Conservation (phyloP, 768 basidiomycete species). For the Rhizopogon sp. region DNA sequence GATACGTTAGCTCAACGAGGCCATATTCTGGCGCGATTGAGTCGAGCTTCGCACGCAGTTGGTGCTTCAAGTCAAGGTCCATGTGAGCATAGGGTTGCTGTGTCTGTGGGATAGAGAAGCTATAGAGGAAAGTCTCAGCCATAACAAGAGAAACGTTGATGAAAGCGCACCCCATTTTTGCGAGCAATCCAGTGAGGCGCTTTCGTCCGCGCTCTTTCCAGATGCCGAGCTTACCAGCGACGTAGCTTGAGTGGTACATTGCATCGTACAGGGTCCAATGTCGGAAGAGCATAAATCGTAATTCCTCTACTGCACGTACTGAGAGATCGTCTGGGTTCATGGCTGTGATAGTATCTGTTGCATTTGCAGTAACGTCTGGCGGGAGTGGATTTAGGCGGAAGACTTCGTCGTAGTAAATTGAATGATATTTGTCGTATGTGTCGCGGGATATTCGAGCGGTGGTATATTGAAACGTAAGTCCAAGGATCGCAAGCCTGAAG, state of each 20-base stretch:
- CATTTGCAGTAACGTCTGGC: constrained; percentile 29
- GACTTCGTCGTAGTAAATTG: constrained; percentile 86
- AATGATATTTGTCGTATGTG: constrained; percentile 77
- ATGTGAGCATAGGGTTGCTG: constrained; percentile 94
- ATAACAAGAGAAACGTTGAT: neutral
- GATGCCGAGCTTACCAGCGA: constrained; percentile 90
- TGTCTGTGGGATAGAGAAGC: constrained; percentile 91
- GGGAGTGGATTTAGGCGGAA: constrained; percentile 77
- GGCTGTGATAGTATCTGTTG: constrained; percentile 39
- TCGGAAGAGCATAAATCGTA: constrained; percentile 90
- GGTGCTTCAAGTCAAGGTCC: constrained; percentile 90
- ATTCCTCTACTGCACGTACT: constrained; percentile 80
- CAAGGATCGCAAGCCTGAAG: constrained; percentile 84
- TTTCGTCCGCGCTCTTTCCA: constrained; percentile 96
- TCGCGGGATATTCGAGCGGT: constrained; percentile 84
- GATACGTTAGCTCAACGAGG: constrained; percentile 87
- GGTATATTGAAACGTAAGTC: constrained; percentile 89
- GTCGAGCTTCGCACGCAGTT: constrained; percentile 76
- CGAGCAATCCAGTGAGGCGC: constrained; percentile 82
- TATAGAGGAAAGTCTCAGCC: constrained; percentile 25
- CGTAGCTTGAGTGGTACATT: constrained; percentile 96
- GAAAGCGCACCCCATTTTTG: constrained; percentile 87
- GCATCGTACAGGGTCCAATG: constrained; percentile 99
- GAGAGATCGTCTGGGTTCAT: constrained; percentile 79
- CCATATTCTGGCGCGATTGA: constrained; percentile 93